Percentiles rank a stretch among this genome's conserved stretches.
Conservation (phyloP, 345 rosid species). For the Trapa bicornis region DNA sequence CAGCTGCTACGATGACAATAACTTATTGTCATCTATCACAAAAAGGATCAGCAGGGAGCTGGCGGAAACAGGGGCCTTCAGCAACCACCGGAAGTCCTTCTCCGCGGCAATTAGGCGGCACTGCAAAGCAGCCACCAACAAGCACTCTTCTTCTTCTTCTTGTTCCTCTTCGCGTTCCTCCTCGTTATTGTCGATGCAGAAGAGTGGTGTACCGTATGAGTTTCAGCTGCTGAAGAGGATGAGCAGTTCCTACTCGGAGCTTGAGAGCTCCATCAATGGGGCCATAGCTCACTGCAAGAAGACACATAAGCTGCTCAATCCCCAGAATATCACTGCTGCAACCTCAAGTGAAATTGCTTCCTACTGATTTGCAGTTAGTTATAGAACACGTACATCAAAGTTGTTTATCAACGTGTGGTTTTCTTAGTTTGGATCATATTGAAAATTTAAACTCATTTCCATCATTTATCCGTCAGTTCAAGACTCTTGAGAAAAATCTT, state of each 20-base stretch:
- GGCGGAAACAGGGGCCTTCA: slow-evolving; percentile 17
- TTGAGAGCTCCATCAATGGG: slow-evolving; percentile 63
- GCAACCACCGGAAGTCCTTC: slow-evolving; percentile 61
- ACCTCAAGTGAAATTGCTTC: slow-evolving; percentile 6
- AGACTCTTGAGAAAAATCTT: too few relatives aligned
- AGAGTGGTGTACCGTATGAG: slow-evolving; percentile 25
- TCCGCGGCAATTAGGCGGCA: slow-evolving; percentile 68
- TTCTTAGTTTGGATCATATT: neutral
- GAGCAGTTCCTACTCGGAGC: slow-evolving; percentile 37
- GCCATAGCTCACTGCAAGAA: slow-evolving; percentile 91
- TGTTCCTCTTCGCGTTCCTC: slow-evolving; percentile 40
- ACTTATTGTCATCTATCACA: slow-evolving; percentile 1
- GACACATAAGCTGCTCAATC: slow-evolving; percentile 18
- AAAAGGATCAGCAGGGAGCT: slow-evolving; percentile 20
- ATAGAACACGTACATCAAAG: neutral
- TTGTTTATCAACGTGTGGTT: neutral
- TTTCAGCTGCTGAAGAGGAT: slow-evolving; percentile 51
- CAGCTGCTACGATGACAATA: neutral
- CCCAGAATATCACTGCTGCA: slow-evolving; percentile 18
- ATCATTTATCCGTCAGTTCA: neutral
- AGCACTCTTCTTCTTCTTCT: slow-evolving; percentile 20
- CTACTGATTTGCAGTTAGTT: neutral
- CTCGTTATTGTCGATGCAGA: slow-evolving; percentile 54
- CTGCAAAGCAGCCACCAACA: slow-evolving; percentile 20
- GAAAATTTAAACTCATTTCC: slow-evolving; percentile 21